Evolutionary conservation across 306 rosid genomes (phyloP).

Genomic region (Chamaecrista fasciculata): DNA sequence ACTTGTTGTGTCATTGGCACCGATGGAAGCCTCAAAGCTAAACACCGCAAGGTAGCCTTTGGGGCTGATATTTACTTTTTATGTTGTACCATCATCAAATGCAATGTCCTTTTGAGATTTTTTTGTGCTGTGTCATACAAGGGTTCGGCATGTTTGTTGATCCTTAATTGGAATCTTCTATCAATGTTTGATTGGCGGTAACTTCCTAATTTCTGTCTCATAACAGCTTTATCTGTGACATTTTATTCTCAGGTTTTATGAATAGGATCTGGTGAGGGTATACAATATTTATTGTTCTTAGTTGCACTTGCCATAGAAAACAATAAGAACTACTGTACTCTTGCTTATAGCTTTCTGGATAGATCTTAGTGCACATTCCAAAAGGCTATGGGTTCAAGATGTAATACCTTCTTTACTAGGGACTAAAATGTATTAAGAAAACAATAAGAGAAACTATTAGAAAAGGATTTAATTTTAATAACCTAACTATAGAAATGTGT

Average conservation of each 20-base stretch:
- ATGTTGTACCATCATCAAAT: not conserved
- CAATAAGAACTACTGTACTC: too few species aligned
- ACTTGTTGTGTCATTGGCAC: conserved; percentile 80
- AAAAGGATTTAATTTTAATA: too few species aligned
- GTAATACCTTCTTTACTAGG: too few species aligned
- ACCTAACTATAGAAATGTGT: too few species aligned
- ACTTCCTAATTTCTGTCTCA: not conserved
- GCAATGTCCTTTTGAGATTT: not conserved
- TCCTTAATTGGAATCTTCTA: not conserved
- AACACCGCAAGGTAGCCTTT: conserved; percentile 74
- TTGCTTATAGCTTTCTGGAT: too few species aligned
- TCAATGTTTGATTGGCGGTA: not conserved
- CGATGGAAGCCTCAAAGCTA: conserved; percentile 68
- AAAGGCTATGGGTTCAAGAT: too few species aligned
- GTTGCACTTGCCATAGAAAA: not conserved
- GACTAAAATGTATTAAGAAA: too few species aligned
- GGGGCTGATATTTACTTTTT: not conserved
- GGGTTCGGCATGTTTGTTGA: not conserved
- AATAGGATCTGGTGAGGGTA: not conserved
- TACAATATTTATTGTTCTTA: not conserved
- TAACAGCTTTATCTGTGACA: not conserved
- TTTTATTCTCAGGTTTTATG: not conserved
- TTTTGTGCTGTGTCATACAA: not conserved
- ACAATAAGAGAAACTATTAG: too few species aligned
- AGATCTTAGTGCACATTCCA: too few species aligned